Percentiles rank a stretch among this genome's conserved stretches.
Conservation (phyloP, 148 eudicot genomes). For the Vaccinium vitisidaea region DNA sequence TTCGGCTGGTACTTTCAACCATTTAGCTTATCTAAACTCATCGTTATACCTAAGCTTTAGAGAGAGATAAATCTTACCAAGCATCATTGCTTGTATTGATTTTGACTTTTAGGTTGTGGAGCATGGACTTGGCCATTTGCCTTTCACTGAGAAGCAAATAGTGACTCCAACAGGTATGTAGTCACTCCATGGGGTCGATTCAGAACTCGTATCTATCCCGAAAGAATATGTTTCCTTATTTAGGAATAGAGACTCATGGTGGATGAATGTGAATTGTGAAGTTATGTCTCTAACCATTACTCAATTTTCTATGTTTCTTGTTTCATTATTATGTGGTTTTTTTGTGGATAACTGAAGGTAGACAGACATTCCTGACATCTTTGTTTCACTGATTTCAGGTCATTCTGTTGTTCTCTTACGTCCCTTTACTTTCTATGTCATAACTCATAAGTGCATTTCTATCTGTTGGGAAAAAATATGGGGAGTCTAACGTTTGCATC, state of each 20-base stretch:
- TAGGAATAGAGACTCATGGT: neutral
- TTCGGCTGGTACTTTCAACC: conserved; percentile 67
- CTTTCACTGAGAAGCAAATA: conserved; percentile 90
- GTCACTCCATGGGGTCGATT: neutral
- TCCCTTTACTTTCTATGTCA: neutral
- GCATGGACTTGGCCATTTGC: conserved; percentile 97
- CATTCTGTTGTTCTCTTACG: conserved; percentile 4
- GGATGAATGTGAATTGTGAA: neutral
- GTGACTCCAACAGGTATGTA: conserved; percentile 84
- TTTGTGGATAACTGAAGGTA: neutral
- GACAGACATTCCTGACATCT: neutral
- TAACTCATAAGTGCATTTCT: neutral
- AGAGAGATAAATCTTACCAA: neutral
- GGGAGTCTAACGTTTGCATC: neutral
- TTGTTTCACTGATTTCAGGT: neutral
- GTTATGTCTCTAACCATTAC: neutral
- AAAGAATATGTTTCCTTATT: neutral
- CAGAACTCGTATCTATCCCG: neutral
- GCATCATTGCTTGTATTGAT: neutral
- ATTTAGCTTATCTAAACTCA: neutral
- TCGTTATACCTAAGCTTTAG: neutral
- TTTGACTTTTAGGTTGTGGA: conserved; percentile 76
- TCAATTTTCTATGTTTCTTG: neutral
- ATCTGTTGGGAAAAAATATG: neutral
- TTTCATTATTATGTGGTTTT: neutral